phyloP scores from a whole-genome alignment of 331 rosid species.

The Acacia pycnantha region DNA sequence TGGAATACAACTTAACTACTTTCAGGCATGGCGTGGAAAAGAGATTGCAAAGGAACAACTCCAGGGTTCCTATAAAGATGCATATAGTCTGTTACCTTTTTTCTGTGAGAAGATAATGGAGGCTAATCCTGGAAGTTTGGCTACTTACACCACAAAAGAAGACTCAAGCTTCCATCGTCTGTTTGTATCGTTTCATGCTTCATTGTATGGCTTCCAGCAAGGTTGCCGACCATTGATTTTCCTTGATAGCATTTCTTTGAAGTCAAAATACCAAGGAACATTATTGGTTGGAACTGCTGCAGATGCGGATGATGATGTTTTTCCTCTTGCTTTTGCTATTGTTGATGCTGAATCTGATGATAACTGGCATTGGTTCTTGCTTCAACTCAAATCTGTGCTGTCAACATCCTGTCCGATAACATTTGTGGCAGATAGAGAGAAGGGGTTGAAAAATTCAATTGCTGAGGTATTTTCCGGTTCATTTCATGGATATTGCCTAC shows the following conservation, averaged over 20 bases:
- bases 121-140: conserved; percentile 90
- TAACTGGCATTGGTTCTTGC: conserved; percentile 89
- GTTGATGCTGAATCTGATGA: conserved; percentile 89
- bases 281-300: conserved; percentile 87
- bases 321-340: conserved; percentile 89
- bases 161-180: conserved; percentile 89
- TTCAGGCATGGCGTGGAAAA: conserved; percentile 99
- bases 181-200: conserved; percentile 88
- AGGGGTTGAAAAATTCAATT: conserved; percentile 76
- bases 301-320: conserved; percentile 80
- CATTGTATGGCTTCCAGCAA: conserved; percentile 84
- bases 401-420: conserved; percentile 71
- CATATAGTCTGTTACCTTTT: conserved; percentile 79
- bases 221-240: conserved; percentile 93
- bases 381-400: conserved; percentile 75
- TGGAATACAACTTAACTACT: conserved; percentile 92
- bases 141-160: conserved; percentile 81
- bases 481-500: conserved; percentile 78
- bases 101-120: conserved; percentile 85
- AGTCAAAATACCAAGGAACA: conserved; percentile 95
- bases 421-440: conserved; percentile 86
- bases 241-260: conserved; percentile 77
- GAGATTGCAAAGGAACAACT: conserved; percentile 99
- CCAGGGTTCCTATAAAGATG: conserved; percentile 95
- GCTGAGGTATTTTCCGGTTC: conserved; percentile 70